A percentile compares a stretch with the other conserved stretches of the same genome.
These are phyloP conservation scores for Agrostemma githago DNA, from an alignment of 148 eudicot genomes.

Conservation along the genomic window DNA sequence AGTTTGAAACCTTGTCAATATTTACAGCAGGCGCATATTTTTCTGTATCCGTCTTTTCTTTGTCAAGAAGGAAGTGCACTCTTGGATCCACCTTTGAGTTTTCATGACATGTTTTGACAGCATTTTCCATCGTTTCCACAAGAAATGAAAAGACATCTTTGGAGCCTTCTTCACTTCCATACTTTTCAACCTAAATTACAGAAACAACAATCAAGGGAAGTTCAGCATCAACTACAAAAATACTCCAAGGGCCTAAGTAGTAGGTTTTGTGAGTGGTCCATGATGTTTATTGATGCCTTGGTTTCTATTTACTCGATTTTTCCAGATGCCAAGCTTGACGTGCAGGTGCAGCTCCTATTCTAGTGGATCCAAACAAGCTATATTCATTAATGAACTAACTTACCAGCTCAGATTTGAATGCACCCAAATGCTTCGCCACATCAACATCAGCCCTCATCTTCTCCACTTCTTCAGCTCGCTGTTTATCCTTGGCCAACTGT, in stretches of 20 bases:
- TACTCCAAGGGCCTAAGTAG: background rate
- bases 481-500: slow-evolving; percentile 73
- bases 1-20: slow-evolving; percentile 70
- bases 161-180: slow-evolving; percentile 59
- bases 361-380: background rate
- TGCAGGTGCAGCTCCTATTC: slow-evolving; percentile 5
- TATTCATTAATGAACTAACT: slow-evolving; percentile 24
- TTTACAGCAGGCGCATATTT: slow-evolving; percentile 89
- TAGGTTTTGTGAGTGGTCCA: background rate
- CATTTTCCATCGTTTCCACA: slow-evolving; percentile 79
- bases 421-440: slow-evolving; percentile 62
- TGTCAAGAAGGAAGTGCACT: slow-evolving; percentile 79
- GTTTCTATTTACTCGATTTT: background rate
- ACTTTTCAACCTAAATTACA: slow-evolving; percentile 57
- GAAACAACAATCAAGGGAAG: background rate
- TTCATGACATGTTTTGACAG: slow-evolving; percentile 91
- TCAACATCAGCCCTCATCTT: slow-evolving; percentile 73
- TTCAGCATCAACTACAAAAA: background rate
- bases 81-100: slow-evolving; percentile 83
- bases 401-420: slow-evolving; percentile 73
- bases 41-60: slow-evolving; percentile 75
- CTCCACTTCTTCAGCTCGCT: slow-evolving; percentile 71
- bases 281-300: background rate
- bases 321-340: background rate
- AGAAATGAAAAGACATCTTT: slow-evolving; percentile 62